Base-by-base conservation (phyloP, 2,329 filamentous ascomycete species). In the Talaromyces sp. region DNA sequence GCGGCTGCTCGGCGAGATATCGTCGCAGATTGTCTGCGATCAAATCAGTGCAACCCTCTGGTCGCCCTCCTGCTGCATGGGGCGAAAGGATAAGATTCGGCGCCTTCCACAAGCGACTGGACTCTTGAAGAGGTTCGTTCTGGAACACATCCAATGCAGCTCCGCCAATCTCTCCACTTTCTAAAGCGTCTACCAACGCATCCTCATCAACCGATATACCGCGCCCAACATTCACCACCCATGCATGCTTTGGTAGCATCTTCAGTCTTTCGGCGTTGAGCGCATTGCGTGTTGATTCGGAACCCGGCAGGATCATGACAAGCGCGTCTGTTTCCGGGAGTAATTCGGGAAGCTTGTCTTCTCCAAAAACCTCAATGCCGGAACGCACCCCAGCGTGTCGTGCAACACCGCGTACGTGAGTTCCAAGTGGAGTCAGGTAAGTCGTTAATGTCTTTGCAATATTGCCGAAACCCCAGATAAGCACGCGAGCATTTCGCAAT, bases 141-240 rank as follows among this genome's bases (percentile, higher is more conserved):
- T 92, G 88, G 1, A 89, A 88, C 0, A 93, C 89, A 68, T 92
- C 89, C 40, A 93, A 72, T 1, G 88, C 88, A 0, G 89, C 89
- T 21, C 89, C 89, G 1, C 77, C 72, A 31, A 89, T 67, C 1
- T 79, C 77, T 0, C 80, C 81, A 0, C 63, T 64, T 51, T 83
- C 73, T 10, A 92, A 73, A 0, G 87, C 85, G 2, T 76, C 75
- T 17, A 90, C 79, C 52, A 93, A 69, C 1, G 83, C 86, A 66
- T 80, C 73, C 63, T 85, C 82, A 55, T 87, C 78, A 11, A 89
- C 70, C 40, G 88, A 81, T 35, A 76, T 75, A 0, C 86, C 89
- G 1, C 89, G 81, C 21, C 57, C 63, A 62, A 92, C 88, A 65
- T 93, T 92, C 50, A 83, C 81, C 8, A 93, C 66, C 61, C 86